phyloP scores from a whole-genome alignment of 2,329 filamentous ascomycete genomes.

The Fusarium acutatum region DNA sequence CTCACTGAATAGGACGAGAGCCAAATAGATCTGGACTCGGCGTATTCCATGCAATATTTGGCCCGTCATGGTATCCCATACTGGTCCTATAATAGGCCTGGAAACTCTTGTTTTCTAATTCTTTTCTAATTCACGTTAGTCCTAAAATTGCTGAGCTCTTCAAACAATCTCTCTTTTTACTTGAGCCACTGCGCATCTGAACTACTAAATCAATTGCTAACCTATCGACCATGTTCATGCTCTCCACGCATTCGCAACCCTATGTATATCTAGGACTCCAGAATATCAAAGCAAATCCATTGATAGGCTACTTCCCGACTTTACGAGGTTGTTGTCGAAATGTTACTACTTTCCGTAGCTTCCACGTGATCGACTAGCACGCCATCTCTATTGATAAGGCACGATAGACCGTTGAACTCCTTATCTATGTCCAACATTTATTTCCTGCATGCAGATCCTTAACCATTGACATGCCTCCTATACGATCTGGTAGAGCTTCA shows the following conservation, averaged over 20 bases:
- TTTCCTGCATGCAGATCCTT: background rate
- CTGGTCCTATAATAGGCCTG: background rate
- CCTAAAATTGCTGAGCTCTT: rapidly evolving
- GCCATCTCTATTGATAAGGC: conserved; percentile 10
- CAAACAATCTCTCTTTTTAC: rapidly evolving
- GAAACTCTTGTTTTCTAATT: no score
- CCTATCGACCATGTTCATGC: rapidly evolving
- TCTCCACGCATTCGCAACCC: rapidly evolving
- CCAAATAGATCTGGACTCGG: background rate
- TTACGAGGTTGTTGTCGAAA: rapidly evolving
- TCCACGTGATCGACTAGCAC: conserved; percentile 25
- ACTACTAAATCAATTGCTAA: rapidly evolving
- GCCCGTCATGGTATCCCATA: background rate
- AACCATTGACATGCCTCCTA: conserved; percentile 30
- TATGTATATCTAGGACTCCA: rapidly evolving
- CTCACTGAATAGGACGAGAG: background rate
- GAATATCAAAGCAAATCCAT: rapidly evolving
- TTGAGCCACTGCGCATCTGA: rapidly evolving
- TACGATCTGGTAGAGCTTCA: conserved; percentile 35
- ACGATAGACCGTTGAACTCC: background rate
- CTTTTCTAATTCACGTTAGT: background rate
- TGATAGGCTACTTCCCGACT: rapidly evolving
- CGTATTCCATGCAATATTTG: no score
- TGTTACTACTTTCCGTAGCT: background rate
- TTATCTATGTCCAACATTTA: background rate